Conservation (phyloP, 805 yeast species). For the Lipomyces kockii region DNA sequence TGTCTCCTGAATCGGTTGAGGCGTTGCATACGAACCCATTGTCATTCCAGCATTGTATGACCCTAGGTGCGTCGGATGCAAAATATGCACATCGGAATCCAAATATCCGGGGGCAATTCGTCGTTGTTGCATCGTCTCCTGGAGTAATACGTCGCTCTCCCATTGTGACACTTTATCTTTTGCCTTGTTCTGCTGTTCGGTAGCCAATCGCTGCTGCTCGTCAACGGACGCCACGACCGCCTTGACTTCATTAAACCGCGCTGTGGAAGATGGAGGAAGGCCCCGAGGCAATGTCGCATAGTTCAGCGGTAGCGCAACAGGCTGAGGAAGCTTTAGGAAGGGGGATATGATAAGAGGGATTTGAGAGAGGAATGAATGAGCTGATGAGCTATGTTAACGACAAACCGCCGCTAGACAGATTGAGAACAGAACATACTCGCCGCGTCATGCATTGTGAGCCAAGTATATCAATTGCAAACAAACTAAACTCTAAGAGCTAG, state of each 20-base stretch:
- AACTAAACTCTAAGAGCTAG: neutral
- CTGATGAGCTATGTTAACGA: constrained; percentile 39
- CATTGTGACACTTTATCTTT: constrained; percentile 44
- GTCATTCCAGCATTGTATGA: neutral
- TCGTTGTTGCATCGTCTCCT: constrained; percentile 40
- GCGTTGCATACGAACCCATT: neutral
- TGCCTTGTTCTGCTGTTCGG: constrained; percentile 41
- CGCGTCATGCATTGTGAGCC: constrained; percentile 27
- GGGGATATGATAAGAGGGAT: constrained; percentile 63
- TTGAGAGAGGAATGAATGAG: constrained; percentile 56
- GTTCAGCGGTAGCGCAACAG: constrained; percentile 57
- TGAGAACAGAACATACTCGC: constrained; percentile 23
- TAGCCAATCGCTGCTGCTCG: constrained; percentile 42
- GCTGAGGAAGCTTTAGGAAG: constrained; percentile 57
- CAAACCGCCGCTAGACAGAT: neutral
- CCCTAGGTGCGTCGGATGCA: constrained; percentile 37
- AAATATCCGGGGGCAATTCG: constrained; percentile 53
- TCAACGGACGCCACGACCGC: constrained; percentile 46
- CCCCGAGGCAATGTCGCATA: constrained; percentile 49
- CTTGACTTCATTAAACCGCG: constrained; percentile 42
- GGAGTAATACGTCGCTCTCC: constrained; percentile 40
- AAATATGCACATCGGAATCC: constrained; percentile 42
- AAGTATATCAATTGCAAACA: neutral
- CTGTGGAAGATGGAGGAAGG: constrained; percentile 45
- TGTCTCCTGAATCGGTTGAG: neutral